phyloP scores from a whole-genome alignment of 1,139 yeast genomes.

The Taiozyma sp. region DNA sequence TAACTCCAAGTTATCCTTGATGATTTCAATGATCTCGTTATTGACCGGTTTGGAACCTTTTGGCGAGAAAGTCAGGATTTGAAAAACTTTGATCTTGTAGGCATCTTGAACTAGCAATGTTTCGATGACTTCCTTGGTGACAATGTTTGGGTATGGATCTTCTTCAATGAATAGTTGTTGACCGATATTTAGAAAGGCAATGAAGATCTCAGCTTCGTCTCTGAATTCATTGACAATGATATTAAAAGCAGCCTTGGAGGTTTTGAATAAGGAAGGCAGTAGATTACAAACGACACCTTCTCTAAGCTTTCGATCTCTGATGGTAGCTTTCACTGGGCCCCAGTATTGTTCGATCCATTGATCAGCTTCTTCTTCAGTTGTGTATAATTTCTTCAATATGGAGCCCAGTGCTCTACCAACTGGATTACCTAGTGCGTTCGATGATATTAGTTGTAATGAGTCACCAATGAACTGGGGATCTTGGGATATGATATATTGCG shows the following conservation, averaged over 20 bases:
- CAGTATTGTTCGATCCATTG: conserved; percentile 34
- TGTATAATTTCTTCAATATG: conserved; percentile 35
- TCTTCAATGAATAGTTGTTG: conserved; percentile 51
- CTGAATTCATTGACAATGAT: conserved; percentile 31
- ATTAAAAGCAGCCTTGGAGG: conserved; percentile 39
- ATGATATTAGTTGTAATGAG: conserved; percentile 46
- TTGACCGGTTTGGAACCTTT: conserved; percentile 58
- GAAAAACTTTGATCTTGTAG: conserved; percentile 53
- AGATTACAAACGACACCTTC: conserved; percentile 55
- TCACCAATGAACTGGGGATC: conserved; percentile 42
- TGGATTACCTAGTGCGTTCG: conserved; percentile 62
- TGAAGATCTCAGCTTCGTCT: conserved; percentile 36
- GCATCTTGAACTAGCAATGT: conserved; percentile 40
- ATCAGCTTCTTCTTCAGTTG: conserved; percentile 18
- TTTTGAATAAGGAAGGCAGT: conserved; percentile 56
- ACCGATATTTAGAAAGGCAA: conserved; percentile 61
- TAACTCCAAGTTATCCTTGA: conserved; percentile 40
- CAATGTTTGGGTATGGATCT: conserved; percentile 44
- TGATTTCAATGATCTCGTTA: conserved; percentile 35
- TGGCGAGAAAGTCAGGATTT: conserved; percentile 55
- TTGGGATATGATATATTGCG: conserved; percentile 34
- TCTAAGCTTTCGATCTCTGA: conserved; percentile 36
- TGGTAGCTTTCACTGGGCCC: conserved; percentile 48
- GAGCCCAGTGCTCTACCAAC: conserved; percentile 58
- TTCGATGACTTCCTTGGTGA: conserved; percentile 33